These are phyloP conservation scores for Elaeagnus macrophylla DNA, from an alignment of 306 rosid species.

Conservation along the genomic window DNA sequence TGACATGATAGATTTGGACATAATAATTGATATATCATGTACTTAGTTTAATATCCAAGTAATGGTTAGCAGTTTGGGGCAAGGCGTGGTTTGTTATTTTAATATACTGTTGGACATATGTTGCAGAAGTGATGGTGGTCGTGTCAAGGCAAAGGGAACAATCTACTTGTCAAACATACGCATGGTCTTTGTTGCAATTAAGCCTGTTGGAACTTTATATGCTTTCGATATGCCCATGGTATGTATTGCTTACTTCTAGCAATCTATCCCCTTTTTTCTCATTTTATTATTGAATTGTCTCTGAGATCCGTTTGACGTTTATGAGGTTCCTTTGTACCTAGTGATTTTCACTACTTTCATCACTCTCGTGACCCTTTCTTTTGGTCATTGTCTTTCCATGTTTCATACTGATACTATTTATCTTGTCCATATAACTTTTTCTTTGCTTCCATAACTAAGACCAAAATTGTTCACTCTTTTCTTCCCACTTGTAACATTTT, in stretches of 20 bases:
- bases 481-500: background rate
- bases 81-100: background rate
- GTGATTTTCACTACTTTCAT: background rate
- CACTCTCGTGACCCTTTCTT: background rate
- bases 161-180: constrained; percentile 83
- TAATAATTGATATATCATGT: background rate
- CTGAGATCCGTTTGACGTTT: background rate
- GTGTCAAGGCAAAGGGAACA: constrained; percentile 66
- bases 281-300: background rate
- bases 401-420: background rate
- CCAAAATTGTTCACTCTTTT: background rate
- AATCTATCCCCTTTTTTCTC: background rate
- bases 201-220: constrained; percentile 39
- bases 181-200: constrained; percentile 75
- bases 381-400: background rate
- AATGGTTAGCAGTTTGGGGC: background rate
- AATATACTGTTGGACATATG: background rate
- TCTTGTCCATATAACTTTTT: background rate
- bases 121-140: constrained; percentile 53
- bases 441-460: background rate
- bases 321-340: background rate
- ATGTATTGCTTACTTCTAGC: constrained; percentile 19
- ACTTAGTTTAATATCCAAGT: background rate
- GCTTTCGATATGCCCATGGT: constrained; percentile 98
- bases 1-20: background rate